A percentile compares a stretch with the other conserved stretches of the same genome.
Evolutionary conservation across 306 rosid genomes (phyloP).

Genomic region (Malus asiatica): DNA sequence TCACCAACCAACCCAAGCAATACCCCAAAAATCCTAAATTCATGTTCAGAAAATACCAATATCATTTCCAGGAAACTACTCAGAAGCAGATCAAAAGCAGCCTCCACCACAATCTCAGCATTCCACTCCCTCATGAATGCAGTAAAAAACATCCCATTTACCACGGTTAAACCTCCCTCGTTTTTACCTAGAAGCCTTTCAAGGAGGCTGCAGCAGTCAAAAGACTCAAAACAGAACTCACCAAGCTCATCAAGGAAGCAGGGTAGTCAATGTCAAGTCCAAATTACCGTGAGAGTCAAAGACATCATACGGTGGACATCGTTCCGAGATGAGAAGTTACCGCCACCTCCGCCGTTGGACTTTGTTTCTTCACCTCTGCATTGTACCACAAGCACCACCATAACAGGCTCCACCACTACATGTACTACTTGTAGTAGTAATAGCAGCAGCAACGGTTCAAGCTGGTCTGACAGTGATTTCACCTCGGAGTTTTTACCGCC

Average conservation of each 20-base stretch:
- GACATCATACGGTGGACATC: conserved; percentile 86
- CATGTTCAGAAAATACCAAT: not conserved
- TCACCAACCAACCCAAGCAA: conserved; percentile 10
- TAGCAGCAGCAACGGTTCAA: conserved; percentile 37
- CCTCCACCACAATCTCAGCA: conserved; percentile 29
- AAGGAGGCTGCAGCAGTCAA: conserved; percentile 23
- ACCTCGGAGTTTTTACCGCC: conserved; percentile 32
- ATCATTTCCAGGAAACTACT: conserved; percentile 1
- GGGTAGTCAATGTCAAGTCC: conserved; percentile 3
- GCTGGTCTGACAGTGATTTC: conserved; percentile 83
- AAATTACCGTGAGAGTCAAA: conserved; percentile 39
- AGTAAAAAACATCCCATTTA: conserved; percentile 39
- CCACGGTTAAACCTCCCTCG: conserved; percentile 30
- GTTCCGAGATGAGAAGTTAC: conserved; percentile 36
- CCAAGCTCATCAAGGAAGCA: not conserved
- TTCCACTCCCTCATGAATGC: conserved; percentile 48
- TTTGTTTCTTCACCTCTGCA: conserved; percentile 18
- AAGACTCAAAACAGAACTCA: conserved; percentile 13
- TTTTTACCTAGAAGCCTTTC: conserved; percentile 48
- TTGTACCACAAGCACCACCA: conserved; percentile 18
- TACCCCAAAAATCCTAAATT: not conserved
- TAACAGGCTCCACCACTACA: conserved; percentile 13
- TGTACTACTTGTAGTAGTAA: conserved; percentile 12
- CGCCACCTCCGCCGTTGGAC: conserved; percentile 33
- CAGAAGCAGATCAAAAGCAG: conserved; percentile 9